Percentiles rank a stretch among this genome's conserved stretches.
phyloP scores from a whole-genome alignment of 2,329 filamentous ascomycete genomes.

The Monilinia laxa region DNA sequence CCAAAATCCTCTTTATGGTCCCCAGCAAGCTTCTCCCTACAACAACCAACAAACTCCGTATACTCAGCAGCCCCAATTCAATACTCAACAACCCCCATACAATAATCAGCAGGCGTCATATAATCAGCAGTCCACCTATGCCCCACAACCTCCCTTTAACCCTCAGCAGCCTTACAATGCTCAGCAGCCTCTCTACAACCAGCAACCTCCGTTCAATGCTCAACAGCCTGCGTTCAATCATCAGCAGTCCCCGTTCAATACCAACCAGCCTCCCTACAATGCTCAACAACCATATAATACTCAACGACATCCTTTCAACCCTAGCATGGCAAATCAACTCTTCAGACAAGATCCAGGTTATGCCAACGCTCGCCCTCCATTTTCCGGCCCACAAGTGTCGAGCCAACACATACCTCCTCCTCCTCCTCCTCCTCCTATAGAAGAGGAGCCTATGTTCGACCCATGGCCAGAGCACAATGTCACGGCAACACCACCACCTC shows the following conservation, averaged over 20 bases:
- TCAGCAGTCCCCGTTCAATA: slow-evolving; percentile 12
- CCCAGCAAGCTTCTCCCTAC: slow-evolving; percentile 4
- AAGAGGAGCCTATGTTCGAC: slow-evolving; percentile 18
- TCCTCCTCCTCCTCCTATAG: slow-evolving; percentile 7
- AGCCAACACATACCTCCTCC: slow-evolving; percentile 17
- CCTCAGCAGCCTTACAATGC: slow-evolving; percentile 33
- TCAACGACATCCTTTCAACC: slow-evolving; percentile 20
- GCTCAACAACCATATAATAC: slow-evolving; percentile 38
- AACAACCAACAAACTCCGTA: slow-evolving; percentile 20
- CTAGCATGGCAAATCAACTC: slow-evolving; percentile 22
- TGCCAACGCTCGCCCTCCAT: slow-evolving; percentile 35
- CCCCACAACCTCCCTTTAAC: slow-evolving; percentile 36
- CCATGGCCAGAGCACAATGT: slow-evolving; percentile 23
- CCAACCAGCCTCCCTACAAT: slow-evolving; percentile 25
- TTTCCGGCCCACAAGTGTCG: slow-evolving; percentile 30
- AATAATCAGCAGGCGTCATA: slow-evolving; percentile 28
- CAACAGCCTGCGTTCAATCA: slow-evolving; percentile 25
- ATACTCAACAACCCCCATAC: slow-evolving; percentile 36
- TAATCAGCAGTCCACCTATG: too few species aligned
- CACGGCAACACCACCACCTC: slow-evolving; percentile 19
- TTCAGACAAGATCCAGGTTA: slow-evolving; percentile 39
- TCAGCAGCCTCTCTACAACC: slow-evolving; percentile 14
- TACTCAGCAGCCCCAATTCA: slow-evolving; percentile 22
- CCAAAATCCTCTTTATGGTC: slow-evolving; percentile 13
- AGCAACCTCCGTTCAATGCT: slow-evolving; percentile 10